A percentile compares a stretch with the other conserved stretches of the same genome.
phyloP scores from a whole-genome alignment of 176 grass and related monocot genomes.

The Triticum dicoccoides region DNA sequence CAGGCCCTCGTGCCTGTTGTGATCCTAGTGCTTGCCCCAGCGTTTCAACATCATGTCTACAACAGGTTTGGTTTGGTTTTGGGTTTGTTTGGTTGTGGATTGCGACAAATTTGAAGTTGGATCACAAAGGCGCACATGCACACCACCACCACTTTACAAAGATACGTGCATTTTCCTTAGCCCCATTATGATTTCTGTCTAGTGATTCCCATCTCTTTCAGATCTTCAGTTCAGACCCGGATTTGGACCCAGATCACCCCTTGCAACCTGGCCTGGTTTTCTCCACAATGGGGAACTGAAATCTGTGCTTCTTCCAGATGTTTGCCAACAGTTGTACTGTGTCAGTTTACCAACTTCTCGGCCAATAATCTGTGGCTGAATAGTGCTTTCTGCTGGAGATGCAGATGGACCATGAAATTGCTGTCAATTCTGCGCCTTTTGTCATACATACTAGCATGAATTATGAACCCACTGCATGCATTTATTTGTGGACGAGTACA shows the following conservation, averaged over 20 bases:
- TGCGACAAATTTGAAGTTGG: constrained; percentile 40
- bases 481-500: not conserved
- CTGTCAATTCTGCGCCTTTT: not conserved
- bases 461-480: not conserved
- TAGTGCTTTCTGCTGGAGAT: not conserved
- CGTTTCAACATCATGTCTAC: not conserved
- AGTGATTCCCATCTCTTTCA: constrained; percentile 43
- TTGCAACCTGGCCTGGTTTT: too few relatives aligned
- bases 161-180: not conserved
- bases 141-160: constrained; percentile 16
- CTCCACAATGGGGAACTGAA: not conserved
- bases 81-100: not conserved
- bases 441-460: not conserved
- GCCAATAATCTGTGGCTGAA: not conserved
- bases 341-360: too few relatives aligned
- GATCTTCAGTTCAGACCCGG: constrained; percentile 40
- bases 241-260: not conserved
- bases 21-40: too few relatives aligned
- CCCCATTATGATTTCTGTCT: constrained; percentile 3
- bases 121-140: not conserved
- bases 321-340: not conserved
- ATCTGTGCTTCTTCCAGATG: not conserved
- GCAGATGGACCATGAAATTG: not conserved
- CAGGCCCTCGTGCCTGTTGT: too few relatives aligned
- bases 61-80: not conserved